A percentile compares a stretch with the other conserved stretches of the same genome.
phyloP scores from a whole-genome alignment of 441 rosid species.

The Mallotus repandus region DNA sequence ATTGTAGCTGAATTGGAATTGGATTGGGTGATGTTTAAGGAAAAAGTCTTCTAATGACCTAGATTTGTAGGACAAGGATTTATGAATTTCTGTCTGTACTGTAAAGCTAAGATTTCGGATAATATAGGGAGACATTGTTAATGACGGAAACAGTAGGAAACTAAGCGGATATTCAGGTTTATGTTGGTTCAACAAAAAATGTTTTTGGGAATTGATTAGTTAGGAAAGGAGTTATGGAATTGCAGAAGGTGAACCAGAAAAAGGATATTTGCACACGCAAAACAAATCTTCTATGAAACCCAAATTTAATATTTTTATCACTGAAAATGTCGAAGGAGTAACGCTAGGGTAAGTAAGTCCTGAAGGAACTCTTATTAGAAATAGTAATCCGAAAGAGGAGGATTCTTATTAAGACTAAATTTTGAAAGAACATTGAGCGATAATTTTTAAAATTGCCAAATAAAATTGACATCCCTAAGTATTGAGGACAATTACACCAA shows the following conservation, averaged over 20 bases:
- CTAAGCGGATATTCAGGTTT: not conserved
- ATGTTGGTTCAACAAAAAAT: not conserved
- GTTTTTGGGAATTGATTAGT: not conserved
- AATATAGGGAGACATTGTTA: not conserved
- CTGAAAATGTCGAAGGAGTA: not conserved
- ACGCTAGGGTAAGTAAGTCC: not conserved
- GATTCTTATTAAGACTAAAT: not conserved
- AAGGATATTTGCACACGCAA: not conserved
- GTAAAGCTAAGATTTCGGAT: not conserved
- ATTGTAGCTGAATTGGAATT: not conserved
- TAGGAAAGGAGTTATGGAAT: not conserved
- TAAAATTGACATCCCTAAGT: not conserved
- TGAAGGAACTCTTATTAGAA: not conserved
- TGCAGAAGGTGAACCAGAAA: no score
- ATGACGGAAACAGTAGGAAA: not conserved
- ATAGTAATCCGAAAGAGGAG: not conserved
- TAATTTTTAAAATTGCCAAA: not conserved
- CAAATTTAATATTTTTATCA: not conserved
- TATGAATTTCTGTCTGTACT: not conserved
- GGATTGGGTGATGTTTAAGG: not conserved
- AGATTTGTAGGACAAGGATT: not conserved
- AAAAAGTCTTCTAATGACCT: not conserved
- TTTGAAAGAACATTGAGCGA: not conserved
- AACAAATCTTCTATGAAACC: not conserved
- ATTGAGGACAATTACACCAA: not conserved